Evolutionary conservation across 2,329 filamentous ascomycete species (phyloP).

Genomic region (Talaromyces verruculosus): DNA sequence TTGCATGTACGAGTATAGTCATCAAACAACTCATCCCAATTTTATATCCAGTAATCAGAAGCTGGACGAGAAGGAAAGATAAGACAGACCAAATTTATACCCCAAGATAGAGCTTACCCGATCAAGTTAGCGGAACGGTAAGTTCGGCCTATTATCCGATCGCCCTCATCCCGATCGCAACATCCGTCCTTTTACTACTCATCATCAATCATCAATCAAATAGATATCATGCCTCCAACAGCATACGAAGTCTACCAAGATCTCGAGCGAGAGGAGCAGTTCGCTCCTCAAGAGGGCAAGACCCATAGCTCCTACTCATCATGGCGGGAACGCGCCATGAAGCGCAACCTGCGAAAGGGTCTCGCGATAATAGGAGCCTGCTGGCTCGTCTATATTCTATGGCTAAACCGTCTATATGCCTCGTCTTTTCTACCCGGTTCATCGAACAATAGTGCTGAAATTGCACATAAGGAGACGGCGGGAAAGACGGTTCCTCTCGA

Average conservation of each 20-base stretch:
- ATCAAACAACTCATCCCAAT: not conserved
- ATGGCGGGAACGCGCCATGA: constrained; percentile 21
- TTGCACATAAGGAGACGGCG: constrained; percentile 18
- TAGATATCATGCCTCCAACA: constrained; percentile 14
- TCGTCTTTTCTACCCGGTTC: not conserved
- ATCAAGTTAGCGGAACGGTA: constrained; percentile 9
- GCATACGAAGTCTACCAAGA: constrained; percentile 22
- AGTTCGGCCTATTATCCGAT: not conserved
- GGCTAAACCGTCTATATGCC: constrained; percentile 20
- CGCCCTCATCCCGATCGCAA: not conserved
- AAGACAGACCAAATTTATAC: not conserved
- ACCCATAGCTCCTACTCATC: constrained; percentile 11
- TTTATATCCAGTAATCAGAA: not conserved
- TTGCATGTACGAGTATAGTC: not conserved
- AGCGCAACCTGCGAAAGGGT: constrained; percentile 16
- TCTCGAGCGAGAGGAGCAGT: constrained; percentile 20
- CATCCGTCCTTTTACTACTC: not conserved
- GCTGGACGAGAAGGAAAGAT: not conserved
- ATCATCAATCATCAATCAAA: not conserved
- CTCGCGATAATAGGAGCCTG: constrained; percentile 21
- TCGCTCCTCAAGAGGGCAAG: constrained; percentile 17
- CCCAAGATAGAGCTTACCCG: not conserved
- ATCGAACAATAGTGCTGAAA: not conserved
- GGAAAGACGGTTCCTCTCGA: constrained; percentile 68
- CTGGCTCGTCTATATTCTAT: constrained; percentile 20